Evolutionary conservation across 2,329 filamentous ascomycete species (phyloP), one percentile per base, ranked within the genome.

Genomic region (Fusarium guadeloupense): DNA sequence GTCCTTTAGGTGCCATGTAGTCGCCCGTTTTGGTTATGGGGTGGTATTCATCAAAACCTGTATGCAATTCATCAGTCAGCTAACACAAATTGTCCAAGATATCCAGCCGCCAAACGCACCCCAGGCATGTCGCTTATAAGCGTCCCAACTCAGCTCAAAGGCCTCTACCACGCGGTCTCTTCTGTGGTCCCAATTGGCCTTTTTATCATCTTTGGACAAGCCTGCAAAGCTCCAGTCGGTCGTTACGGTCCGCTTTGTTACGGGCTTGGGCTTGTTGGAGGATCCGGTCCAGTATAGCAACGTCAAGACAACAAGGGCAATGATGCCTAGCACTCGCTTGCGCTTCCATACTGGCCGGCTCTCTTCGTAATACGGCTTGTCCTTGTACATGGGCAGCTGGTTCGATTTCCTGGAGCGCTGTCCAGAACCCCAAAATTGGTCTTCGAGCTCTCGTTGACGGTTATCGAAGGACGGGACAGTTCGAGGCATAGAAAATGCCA

Each of bases 101-200:
- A 26, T 33, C 14, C 20, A 34, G 33, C 30, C 34, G 53, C 25
- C 35, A 26, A 38, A 82, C 88, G 68, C 85, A 92, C 92, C 95
- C 95, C 95, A 99, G 23, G 90, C 95, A 78, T 98, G 89, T 71
- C 91, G 87, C 74, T 93, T 90, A 75, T 99, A 99, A 8, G 90
- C 90, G 73, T 93, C 89, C 91, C 93, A 99, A 72, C 93, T 97
- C 65, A 95, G 79, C 75, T 90, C 85, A 76, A 99, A 98, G 16
- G 91, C 93, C 73, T 97, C 91, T 58, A 90, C 91, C 4, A 99
- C 95, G 64, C 85, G 86, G 66, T 96, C 86, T 69, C 91, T 86
- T 71, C 94, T 85, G 66, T 85, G 83, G 25, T 85, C 76, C 95
- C 95, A 99, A 73, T 97, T 85, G 3, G 86, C 81, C 20, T 75